A percentile compares a stretch with the other conserved stretches of the same genome.
These are phyloP conservation scores for Citrus medica DNA, from an alignment of 345 rosid species.

Conservation along the genomic window DNA sequence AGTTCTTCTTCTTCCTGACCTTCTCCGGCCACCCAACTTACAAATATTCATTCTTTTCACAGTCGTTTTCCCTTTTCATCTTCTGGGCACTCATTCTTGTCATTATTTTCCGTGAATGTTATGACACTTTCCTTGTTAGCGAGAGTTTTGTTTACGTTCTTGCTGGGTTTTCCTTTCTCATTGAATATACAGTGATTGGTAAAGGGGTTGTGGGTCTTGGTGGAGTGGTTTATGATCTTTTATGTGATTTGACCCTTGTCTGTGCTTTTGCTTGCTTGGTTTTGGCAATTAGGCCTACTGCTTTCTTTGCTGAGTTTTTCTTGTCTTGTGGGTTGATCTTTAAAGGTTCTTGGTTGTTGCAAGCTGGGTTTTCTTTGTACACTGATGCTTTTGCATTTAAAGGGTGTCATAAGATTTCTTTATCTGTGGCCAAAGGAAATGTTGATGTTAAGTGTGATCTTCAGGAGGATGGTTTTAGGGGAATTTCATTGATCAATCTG, in stretches of 20 bases:
- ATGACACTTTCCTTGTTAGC: constrained; percentile 21
- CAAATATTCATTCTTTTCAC: constrained; percentile 47
- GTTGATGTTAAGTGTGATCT: constrained; percentile 49
- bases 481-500: constrained; percentile 48
- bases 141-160: constrained; percentile 30
- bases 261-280: constrained; percentile 50
- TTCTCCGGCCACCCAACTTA: constrained; percentile 42
- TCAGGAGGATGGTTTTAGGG: constrained; percentile 52
- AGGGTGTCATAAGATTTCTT: constrained; percentile 39
- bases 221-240: constrained; percentile 30
- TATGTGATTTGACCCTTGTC: constrained; percentile 37
- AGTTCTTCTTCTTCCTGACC: constrained; percentile 43
- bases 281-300: constrained; percentile 42
- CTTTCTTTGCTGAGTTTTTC: constrained; percentile 48
- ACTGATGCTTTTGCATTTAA: constrained; percentile 40
- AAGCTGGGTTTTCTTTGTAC: constrained; percentile 46
- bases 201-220: constrained; percentile 38
- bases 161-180: constrained; percentile 36
- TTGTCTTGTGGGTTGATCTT: constrained; percentile 47
- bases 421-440: constrained; percentile 21
- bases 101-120: constrained; percentile 29
- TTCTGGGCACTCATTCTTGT: constrained; percentile 43
- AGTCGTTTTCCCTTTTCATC: constrained; percentile 33
- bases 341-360: constrained; percentile 54
- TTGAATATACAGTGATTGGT: constrained; percentile 39